Base-by-base conservation (phyloP, 2,329 filamentous ascomycete genomes). In the Hypoxylon sp. region DNA sequence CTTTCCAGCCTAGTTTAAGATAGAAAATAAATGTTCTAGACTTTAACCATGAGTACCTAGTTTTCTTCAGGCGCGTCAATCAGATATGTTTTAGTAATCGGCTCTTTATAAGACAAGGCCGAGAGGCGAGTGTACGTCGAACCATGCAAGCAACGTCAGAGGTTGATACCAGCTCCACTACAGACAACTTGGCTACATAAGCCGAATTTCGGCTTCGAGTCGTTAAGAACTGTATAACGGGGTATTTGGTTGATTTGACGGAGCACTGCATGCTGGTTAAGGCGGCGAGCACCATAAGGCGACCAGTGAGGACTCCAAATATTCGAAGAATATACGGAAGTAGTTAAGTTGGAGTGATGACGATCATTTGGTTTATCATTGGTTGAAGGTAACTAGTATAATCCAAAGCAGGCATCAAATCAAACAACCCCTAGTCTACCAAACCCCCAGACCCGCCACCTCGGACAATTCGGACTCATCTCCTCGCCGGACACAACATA, bases 391-490 rank as follows among this genome's bases (percentile, higher is more conserved):
- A 30, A 25, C 25, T 28, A 11, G 25, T n/a, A 49, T 55, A 17
- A 55, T 45, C 17, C 43, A 41, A 25, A 30, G 6, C 28, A 30
- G 28, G 28, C 6, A 41, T 41, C 36, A 41, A 17, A n/a, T 17
- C 13, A 17, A 6, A 6, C n/a, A 17, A 17, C 36, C 23, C 34
- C 51, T 43, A 11, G 17, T 41, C 36, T 7, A 17, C n/a, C 23
- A 23, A 41, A 17, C 5, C 36, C 38, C 38, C 7, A 43, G 38
- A 43, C 38, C 38, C 17, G 38, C 17, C 7, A 43, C 17, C 14
- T 60, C 62, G 62, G 62, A 65, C 62, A 65, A 36, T 60, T 65
- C 62, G 62, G 62, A 46, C 62, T 50, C 43, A 41, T 3, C 5
- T 2, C 21, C 21, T 23, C 19, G 30, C 62, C 62, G 56, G 51